Percentiles rank a stretch among this genome's conserved stretches.
Evolutionary conservation across 1,284 basidiomycete species (phyloP).

Genomic region (Malassezia furfur): DNA sequence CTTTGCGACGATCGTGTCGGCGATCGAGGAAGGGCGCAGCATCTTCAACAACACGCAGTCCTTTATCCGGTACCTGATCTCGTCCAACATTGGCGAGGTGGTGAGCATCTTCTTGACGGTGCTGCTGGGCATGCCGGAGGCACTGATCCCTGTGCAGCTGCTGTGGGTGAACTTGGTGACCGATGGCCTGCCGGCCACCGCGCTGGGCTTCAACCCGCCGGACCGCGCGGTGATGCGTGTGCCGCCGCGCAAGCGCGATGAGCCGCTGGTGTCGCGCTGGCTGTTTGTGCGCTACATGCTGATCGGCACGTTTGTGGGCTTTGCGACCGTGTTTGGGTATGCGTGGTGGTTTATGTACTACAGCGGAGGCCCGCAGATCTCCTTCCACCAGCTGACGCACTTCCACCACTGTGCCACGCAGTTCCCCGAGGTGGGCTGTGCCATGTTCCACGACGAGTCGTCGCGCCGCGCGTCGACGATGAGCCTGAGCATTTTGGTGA

Average conservation of each 20-base stretch:
- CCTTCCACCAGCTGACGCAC: constrained; percentile 80
- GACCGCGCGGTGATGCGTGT: constrained; percentile 85
- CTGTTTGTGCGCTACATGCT: constrained; percentile 90
- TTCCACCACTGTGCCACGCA: constrained; percentile 54
- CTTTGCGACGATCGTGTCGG: constrained; percentile 51
- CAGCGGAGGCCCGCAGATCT: constrained; percentile 76
- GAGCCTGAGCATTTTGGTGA: constrained; percentile 81
- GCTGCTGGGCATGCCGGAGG: constrained; percentile 93
- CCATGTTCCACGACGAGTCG: constrained; percentile 78
- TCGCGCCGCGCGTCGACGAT: constrained; percentile 79
- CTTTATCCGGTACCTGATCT: constrained; percentile 76
- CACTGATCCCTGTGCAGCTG: constrained; percentile 90
- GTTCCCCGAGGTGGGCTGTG: constrained; percentile 82
- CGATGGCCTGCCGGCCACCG: constrained; percentile 92
- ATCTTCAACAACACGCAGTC: constrained; percentile 99
- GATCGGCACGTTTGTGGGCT: constrained; percentile 85
- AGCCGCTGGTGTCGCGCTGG: constrained; percentile 85
- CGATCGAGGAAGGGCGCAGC: constrained; percentile 74
- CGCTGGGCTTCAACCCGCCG: constrained; percentile 92
- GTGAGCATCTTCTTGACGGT: constrained; percentile 96
- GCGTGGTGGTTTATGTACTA: constrained; percentile 99
- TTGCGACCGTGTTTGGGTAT: constrained; percentile 89
- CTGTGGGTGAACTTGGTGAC: constrained; percentile 59
- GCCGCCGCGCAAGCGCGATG: constrained; percentile 74
- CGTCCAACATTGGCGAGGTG: constrained; percentile 95